phyloP scores from a whole-genome alignment of 1,139 yeast species.

The Candida tropicalis region DNA sequence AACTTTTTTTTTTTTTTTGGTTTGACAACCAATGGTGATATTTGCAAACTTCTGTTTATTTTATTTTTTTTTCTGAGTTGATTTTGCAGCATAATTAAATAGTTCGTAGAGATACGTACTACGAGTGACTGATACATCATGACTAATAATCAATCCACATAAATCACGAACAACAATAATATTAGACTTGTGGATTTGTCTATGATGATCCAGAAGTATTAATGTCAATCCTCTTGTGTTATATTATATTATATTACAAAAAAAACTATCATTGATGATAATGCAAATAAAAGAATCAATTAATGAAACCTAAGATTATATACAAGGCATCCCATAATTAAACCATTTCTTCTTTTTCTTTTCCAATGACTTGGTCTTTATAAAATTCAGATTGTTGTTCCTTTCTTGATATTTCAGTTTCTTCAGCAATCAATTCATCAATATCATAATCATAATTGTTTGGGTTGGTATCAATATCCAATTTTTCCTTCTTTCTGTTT shows the following conservation, averaged over 20 bases:
- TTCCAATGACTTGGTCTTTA: slow-evolving; percentile 29
- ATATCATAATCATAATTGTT: slow-evolving; percentile 37
- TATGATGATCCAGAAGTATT: too few species aligned
- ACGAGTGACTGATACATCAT: too few species aligned
- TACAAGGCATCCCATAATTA: slow-evolving; percentile 11
- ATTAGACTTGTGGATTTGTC: too few species aligned
- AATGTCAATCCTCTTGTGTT: too few species aligned
- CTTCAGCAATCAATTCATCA: slow-evolving; percentile 33
- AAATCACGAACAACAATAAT: too few species aligned
- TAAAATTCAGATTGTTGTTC: slow-evolving; percentile 30
- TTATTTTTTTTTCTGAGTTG: slow-evolving; percentile 4
- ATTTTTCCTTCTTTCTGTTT: slow-evolving; percentile 30
- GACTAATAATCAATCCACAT: too few species aligned
- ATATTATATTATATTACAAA: too few species aligned
- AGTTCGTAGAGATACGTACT: background rate
- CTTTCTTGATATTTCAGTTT: slow-evolving; percentile 24
- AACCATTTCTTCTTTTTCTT: slow-evolving; percentile 35
- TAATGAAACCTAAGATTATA: background rate
- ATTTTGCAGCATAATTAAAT: slow-evolving; percentile 10
- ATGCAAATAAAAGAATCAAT: background rate
- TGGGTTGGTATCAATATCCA: slow-evolving; percentile 38
- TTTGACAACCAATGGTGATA: too few species aligned
- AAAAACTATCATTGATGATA: too few species aligned
- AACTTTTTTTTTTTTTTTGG: background rate
- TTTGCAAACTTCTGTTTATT: background rate